Evolutionary conservation across 768 basidiomycete species (phyloP), one percentile per base, ranked within the genome.

Genomic region (Trichaptum fuscoviolaceum): DNA sequence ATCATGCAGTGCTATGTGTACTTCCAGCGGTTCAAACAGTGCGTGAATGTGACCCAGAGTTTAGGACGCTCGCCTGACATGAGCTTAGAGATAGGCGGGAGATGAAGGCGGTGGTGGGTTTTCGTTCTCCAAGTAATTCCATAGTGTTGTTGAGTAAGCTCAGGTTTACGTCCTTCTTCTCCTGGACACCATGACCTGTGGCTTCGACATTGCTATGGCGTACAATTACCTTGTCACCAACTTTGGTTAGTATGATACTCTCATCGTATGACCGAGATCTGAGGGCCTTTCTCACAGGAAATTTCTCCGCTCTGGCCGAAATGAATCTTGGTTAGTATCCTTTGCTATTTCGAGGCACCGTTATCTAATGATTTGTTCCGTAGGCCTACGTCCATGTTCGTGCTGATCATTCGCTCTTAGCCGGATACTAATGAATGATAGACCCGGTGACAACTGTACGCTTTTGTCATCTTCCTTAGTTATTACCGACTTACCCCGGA

Each of bases 1-100:
- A 78, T 82, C 58, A 78, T 78, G 0, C 80, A 87, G 72, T 73
- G 79, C 12, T 81, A 82, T 65, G 57, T 85, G 6, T 85, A 86
- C 71, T 81, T 77, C 70, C 78, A 75, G 59, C 75, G 78, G 0
- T 81, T 75, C 72, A 80, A 79, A 67, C 71, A 69, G 83, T 77
- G 36, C 67, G 74, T 70, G 17, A 30, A 3, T 30, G 4, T 30
- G 8, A 2, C 2, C 30, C 30, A 8, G 2, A 30, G 30, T 30
- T 2, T 30, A 30, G 30, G 2, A 30, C 30, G 30, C 30, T 8
- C 8, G 30, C 30, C 23, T 68, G 34, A 61, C 25, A 26, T 25
- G 36, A 7, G 52, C 42, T 0, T 63, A 85, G 83, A 9, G 84
- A 86, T 68, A 77, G 72, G 30, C 52, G 66, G 20, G 82, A 81